Evolutionary conservation across 139 green algal species (phyloP), one percentile per base, ranked within the genome.

Genomic region (Picochlorum sp.): DNA sequence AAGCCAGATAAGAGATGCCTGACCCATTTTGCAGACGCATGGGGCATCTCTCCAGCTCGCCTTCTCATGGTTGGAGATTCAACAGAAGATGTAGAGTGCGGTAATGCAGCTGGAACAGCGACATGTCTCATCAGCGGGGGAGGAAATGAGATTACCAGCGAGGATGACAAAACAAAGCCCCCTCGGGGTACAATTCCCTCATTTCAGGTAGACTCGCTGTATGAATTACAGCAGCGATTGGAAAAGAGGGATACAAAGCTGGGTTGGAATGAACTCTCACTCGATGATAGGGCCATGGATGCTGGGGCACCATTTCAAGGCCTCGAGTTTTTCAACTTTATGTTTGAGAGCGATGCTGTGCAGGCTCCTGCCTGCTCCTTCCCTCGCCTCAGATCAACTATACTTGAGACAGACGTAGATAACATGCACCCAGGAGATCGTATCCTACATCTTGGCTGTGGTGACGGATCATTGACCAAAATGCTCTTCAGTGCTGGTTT

Each of bases 61-160:
- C 37, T 90, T 67, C 77, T 90, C 6, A 91, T 91, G 85, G 82
- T 92, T 20, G 85, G 85, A 0, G 85, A 91, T 71, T 80, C 49
- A 14, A 63, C 9, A 2, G 71, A 82, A 49, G 75, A 82, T 14
- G 72, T 82, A 58, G 75, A 82, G 58, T 74, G 58, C 11, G 75
- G 81, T 11, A 90, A 90, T 45, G 84, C 84, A 2, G 77, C 75
- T 3, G 85, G 85, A 41, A 83, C 81, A 2, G 83, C 83, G 14
- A 81, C 77, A 3, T 91, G 81, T 68, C 69, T 88, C 3, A 75
- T 88, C 2, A 75, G 74, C 13, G 78, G 77, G 11, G 64, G 64
- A 20, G 64, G 64, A 16, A 70, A 70, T 52, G 55, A 61, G 52
- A 7, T 23, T 9, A 20, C 34, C 8, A 21, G 10, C 2, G 41